Percentiles rank a stretch among this genome's conserved stretches.
Conservation (phyloP, 1,284 basidiomycete genomes). For the Pascua guehoae region DNA sequence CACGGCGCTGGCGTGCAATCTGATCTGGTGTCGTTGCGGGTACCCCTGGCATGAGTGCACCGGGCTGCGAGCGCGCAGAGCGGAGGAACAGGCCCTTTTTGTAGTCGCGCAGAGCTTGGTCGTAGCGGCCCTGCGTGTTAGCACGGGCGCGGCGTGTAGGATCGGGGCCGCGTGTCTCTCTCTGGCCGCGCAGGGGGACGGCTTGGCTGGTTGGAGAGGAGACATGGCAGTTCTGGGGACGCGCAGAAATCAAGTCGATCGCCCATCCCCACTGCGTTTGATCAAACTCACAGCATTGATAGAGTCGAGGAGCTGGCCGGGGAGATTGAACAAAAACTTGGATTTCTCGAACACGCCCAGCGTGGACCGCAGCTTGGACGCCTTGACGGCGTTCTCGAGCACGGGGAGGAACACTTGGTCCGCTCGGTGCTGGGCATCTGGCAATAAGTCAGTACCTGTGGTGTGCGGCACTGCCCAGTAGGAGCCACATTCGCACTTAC, state of each 20-base stretch:
- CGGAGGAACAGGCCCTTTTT: constrained; percentile 93
- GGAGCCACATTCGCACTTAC: constrained; percentile 52
- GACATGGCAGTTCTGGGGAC: too few species aligned
- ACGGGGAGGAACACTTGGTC: constrained; percentile 95
- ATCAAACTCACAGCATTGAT: constrained; percentile 53
- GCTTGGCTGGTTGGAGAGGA: too few species aligned
- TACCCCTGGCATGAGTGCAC: constrained; percentile 63
- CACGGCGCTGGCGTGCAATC: constrained; percentile 75
- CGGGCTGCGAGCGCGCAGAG: constrained; percentile 66
- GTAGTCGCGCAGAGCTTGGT: constrained; percentile 90
- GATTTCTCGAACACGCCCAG: constrained; percentile 93
- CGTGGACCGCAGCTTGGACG: constrained; percentile 86
- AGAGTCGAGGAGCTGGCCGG: constrained; percentile 82
- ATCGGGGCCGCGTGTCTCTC: too few species aligned
- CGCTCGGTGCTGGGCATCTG: constrained; percentile 72
- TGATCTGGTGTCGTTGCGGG: constrained; percentile 55
- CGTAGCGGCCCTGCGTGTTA: constrained; percentile 65
- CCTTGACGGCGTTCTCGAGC: constrained; percentile 91
- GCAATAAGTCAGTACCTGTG: neutral
- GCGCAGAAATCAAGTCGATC: too few species aligned
- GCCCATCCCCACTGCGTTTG: too few species aligned
- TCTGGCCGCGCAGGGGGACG: too few species aligned
- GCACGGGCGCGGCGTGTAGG: too few species aligned
- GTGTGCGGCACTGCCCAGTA: neutral
- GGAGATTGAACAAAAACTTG: constrained; percentile 98